Evolutionary conservation across 768 basidiomycete genomes (phyloP), one percentile per base, ranked within the genome.

Genomic region (Neoboletus brunneissimus): DNA sequence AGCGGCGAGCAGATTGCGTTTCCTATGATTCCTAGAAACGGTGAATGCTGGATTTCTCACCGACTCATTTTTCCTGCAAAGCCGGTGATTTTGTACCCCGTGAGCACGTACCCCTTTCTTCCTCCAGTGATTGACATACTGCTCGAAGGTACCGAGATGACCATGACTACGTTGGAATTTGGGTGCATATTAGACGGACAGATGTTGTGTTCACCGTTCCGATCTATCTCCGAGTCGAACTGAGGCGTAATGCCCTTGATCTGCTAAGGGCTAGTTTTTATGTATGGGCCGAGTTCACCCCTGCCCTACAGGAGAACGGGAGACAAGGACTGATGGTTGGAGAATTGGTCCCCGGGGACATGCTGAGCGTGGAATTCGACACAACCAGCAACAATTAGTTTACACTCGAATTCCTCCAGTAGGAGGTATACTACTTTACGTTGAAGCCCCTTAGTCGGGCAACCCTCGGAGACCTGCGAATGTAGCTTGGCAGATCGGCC

Each of bases 331-430:
- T 46, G 11, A 46, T 46, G 27, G 12, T 46, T 12, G n/a, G 6
- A 10, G 27, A 34, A 10, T 23, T 48, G 15, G 10, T 48, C 16
- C 34, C 22, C 0, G 48, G 32, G 4, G 47, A 18, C 22, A 34
- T 3, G 9, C 8, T 34, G 32, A 34, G 32, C 47, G 4, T 34
- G 32, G 32, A 34, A 34, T 22, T 48, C 22, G 25, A 25, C 25
- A 25, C 2, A 0, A 0, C 5, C 0, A 0, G 5, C 8, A 18
- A 34, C 20, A 8, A 35, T 18, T 16, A n/a, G n/a, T 13, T 29
- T n/a, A 12, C n/a, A 13, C 45, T 46, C 11, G 34, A 27, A 16
- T 16, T 49, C 13, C 16, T 53, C n/a, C 52, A 15, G 44, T 3
- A 27, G 18, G 47, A 53, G 12, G 45, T 49, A 15, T 53, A 34